phyloP scores from a whole-genome alignment of 495 filamentous ascomycete genomes.

The Tuber borchii region DNA sequence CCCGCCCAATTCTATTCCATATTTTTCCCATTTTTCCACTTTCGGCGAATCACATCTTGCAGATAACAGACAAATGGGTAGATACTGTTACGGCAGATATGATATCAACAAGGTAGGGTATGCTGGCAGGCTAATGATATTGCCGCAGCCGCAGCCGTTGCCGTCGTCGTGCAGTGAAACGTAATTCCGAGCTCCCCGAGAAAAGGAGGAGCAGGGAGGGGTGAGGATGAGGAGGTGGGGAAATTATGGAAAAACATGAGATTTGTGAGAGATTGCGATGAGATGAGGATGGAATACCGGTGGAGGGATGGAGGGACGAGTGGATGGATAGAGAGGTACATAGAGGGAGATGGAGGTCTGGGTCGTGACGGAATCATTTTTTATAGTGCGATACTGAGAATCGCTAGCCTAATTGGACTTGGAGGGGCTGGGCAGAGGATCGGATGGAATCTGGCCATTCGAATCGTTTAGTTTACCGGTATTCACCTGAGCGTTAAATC shows the following conservation, averaged over 20 bases:
- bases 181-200: neutral
- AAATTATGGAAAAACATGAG: neutral
- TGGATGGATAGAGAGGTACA: too few species aligned
- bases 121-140: neutral
- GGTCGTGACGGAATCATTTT: neutral
- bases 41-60: neutral
- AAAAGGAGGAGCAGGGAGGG: neutral
- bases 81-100: neutral
- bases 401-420: too few species aligned
- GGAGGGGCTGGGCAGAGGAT: too few species aligned
- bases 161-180: neutral
- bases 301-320: too few species aligned
- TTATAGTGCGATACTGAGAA: too few species aligned
- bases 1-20: too few species aligned
- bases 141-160: neutral
- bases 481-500: too few species aligned
- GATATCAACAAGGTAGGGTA: neutral
- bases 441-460: too few species aligned
- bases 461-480: too few species aligned
- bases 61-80: neutral
- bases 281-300: neutral
- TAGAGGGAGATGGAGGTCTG: neutral
- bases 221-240: too few species aligned
- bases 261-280: neutral
- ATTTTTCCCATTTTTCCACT: neutral